Evolutionary conservation across 2,329 filamentous ascomycete genomes (phyloP).

Genomic region (Balansia obtecta): DNA sequence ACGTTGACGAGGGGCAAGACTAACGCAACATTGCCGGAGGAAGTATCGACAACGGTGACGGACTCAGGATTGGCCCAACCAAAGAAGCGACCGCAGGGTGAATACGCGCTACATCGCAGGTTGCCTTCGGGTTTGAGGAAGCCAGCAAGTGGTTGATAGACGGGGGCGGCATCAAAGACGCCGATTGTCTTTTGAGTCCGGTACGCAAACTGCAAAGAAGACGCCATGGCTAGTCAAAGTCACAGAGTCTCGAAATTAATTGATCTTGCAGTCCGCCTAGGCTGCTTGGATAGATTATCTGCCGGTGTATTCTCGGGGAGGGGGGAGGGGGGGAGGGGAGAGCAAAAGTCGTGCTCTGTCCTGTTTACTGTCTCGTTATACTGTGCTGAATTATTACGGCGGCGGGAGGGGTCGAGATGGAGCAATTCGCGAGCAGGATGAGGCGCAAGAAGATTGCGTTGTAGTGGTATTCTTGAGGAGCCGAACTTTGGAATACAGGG

Average conservation of each 20-base stretch:
- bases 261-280: conserved; percentile 13
- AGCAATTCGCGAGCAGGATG: not conserved
- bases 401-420: not conserved
- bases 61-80: conserved; percentile 84
- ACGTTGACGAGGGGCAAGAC: conserved; percentile 71
- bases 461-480: not conserved
- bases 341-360: not conserved
- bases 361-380: not conserved
- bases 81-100: conserved; percentile 89
- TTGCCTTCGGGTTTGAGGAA: conserved; percentile 86
- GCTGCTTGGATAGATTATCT: conserved; percentile 1
- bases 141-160: conserved; percentile 73
- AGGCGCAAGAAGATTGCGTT: not conserved
- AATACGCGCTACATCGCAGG: conserved; percentile 89
- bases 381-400: not conserved
- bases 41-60: conserved; percentile 76
- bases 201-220: conserved; percentile 88
- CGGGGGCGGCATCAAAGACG: conserved; percentile 79
- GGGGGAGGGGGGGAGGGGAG: not conserved
- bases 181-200: conserved; percentile 95
- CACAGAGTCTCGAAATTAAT: conserved; percentile 41
- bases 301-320: conserved; percentile 1
- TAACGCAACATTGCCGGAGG: conserved; percentile 60
- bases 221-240: conserved; percentile 91
- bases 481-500: not conserved